Percentiles rank a stretch among this genome's conserved stretches.
Evolutionary conservation across 1,284 basidiomycete genomes (phyloP).

Genomic region (Fomitopsis betulina): DNA sequence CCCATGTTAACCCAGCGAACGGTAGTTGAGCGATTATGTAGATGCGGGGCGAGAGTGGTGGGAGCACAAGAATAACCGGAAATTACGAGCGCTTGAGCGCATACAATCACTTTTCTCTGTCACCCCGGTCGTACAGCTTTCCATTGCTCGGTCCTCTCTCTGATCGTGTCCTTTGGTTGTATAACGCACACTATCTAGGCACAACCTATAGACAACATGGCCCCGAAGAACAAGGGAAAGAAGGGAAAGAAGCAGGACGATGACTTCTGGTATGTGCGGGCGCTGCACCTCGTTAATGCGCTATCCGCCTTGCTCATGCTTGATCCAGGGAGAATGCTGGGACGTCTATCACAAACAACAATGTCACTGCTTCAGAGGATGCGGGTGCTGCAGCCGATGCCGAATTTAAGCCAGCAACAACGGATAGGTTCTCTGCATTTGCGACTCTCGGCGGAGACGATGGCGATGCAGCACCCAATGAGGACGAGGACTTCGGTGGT

Average conservation of each 20-base stretch:
- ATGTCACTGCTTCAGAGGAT: slow-evolving; percentile 25
- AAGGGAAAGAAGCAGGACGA: slow-evolving; percentile 80
- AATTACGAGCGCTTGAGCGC: background rate
- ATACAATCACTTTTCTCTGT: background rate
- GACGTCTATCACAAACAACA: slow-evolving; percentile 50
- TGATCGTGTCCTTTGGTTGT: background rate
- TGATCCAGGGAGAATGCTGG: slow-evolving; percentile 61
- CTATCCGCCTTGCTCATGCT: slow-evolving; percentile 6
- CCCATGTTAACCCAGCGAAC: slow-evolving; percentile 53
- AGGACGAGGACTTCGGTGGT: slow-evolving; percentile 75
- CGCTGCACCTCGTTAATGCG: slow-evolving; percentile 5
- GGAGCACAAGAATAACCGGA: background rate
- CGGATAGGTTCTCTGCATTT: slow-evolving; percentile 45
- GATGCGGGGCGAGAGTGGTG: background rate
- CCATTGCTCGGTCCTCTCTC: background rate
- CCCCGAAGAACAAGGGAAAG: slow-evolving; percentile 87
- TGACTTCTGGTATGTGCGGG: slow-evolving; percentile 66
- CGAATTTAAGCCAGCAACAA: slow-evolving; percentile 25
- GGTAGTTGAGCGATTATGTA: background rate
- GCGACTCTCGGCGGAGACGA: slow-evolving; percentile 44
- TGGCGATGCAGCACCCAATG: slow-evolving; percentile 54
- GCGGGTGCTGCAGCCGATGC: slow-evolving; percentile 39
- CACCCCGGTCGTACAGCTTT: slow-evolving; percentile 1
- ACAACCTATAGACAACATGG: slow-evolving; percentile 43
- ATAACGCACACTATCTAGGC: background rate